Conservation (phyloP, 2,329 filamentous ascomycete genomes). For the Trichoderma sp. region DNA sequence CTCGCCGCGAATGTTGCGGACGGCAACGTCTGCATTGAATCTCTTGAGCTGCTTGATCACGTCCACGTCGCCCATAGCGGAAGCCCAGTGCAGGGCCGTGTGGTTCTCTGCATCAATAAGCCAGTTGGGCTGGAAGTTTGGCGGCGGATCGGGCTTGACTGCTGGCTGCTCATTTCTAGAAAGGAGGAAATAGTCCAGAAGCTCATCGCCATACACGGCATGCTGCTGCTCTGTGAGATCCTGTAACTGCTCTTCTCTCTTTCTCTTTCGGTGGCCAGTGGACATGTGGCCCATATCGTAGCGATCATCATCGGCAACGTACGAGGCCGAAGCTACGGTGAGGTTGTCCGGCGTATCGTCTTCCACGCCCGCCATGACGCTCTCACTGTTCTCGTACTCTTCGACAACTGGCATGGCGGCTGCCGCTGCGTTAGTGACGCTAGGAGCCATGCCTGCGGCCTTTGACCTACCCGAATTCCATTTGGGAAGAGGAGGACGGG, state of each 20-base stretch:
- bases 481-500: slow-evolving; percentile 53
- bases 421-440: slow-evolving; percentile 27
- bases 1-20: slow-evolving; percentile 73
- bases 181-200: slow-evolving; percentile 94
- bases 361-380: slow-evolving; percentile 63
- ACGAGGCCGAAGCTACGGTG: slow-evolving; percentile 80
- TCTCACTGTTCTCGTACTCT: slow-evolving; percentile 64
- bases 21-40: slow-evolving; percentile 73
- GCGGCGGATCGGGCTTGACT: slow-evolving; percentile 74
- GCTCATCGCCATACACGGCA: slow-evolving; percentile 85
- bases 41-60: slow-evolving; percentile 85
- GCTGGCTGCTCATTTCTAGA: slow-evolving; percentile 75
- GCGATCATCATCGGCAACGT: slow-evolving; percentile 80
- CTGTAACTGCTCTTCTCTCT: slow-evolving; percentile 66
- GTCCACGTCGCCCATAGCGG: slow-evolving; percentile 93
- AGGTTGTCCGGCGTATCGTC: slow-evolving; percentile 82
- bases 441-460: slow-evolving; percentile 1
- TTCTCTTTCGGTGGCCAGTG: slow-evolving; percentile 71
- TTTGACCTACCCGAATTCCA: slow-evolving; percentile 41
- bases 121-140: slow-evolving; percentile 85
- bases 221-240: slow-evolving; percentile 77
- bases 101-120: slow-evolving; percentile 92
- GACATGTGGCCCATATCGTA: slow-evolving; percentile 67
- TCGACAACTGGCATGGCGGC: slow-evolving; percentile 46
- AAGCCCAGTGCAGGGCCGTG: slow-evolving; percentile 94